A percentile compares a stretch with the other conserved stretches of the same genome.
Evolutionary conservation across 139 green algal species (phyloP).

Genomic region (Tetratostichococcus sp.): DNA sequence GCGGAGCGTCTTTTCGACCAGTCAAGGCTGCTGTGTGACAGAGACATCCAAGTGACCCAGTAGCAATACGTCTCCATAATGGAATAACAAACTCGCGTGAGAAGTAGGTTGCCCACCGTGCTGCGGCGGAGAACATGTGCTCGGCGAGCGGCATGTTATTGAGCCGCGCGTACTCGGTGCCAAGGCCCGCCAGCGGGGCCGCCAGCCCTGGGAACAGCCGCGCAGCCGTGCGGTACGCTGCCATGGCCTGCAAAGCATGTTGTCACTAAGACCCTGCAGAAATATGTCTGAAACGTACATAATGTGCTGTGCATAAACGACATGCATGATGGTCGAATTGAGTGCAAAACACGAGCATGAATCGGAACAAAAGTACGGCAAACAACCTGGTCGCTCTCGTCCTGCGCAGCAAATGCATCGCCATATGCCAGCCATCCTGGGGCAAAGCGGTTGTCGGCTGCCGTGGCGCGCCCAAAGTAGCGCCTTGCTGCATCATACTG

Average conservation of each 20-base stretch:
- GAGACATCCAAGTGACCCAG: too few relatives aligned
- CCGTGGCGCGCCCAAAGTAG: slow-evolving; percentile 85
- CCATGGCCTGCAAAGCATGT: slow-evolving; percentile 75
- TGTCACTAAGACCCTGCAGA: too few relatives aligned
- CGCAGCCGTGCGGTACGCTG: slow-evolving; percentile 89
- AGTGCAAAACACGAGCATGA: too few relatives aligned
- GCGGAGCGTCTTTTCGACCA: too few relatives aligned
- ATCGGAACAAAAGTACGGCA: too few relatives aligned
- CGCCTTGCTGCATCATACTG: slow-evolving; percentile 62
- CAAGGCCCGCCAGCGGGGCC: slow-evolving; percentile 82
- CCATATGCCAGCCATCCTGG: slow-evolving; percentile 92
- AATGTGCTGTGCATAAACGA: too few relatives aligned
- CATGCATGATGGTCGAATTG: too few relatives aligned
- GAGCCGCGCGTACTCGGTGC: slow-evolving; percentile 79
- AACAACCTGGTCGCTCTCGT: slow-evolving; percentile 76
- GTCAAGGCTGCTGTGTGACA: too few relatives aligned
- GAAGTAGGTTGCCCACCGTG: neutral
- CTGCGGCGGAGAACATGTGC: slow-evolving; percentile 50
- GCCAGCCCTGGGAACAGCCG: slow-evolving; percentile 93
- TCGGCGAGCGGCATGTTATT: slow-evolving; percentile 83
- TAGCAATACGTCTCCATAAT: too few relatives aligned
- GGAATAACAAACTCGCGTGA: neutral
- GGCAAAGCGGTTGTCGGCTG: slow-evolving; percentile 71
- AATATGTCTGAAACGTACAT: too few relatives aligned
- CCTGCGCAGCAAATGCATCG: slow-evolving; percentile 88